phyloP scores from a whole-genome alignment of 2,329 filamentous ascomycete genomes.

The Calonectria hongkongensis region DNA sequence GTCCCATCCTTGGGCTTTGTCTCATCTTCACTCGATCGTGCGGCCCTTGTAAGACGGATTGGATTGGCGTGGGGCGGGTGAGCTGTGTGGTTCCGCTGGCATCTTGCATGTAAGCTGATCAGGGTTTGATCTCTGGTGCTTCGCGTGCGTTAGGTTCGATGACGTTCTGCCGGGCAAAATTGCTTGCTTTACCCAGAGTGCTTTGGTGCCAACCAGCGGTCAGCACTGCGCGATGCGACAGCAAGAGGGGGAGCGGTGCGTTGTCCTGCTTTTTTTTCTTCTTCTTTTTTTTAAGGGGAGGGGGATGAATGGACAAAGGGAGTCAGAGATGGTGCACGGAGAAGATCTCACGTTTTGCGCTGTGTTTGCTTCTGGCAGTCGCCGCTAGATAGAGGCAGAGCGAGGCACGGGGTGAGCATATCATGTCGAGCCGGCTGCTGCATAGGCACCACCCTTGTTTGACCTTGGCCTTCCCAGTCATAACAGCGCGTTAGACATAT shows the following conservation, averaged over 20 bases:
- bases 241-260: neutral
- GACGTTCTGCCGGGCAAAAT: neutral
- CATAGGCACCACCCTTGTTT: neutral
- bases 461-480: neutral
- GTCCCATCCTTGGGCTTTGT: neutral
- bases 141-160: neutral
- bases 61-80: neutral
- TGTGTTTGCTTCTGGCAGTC: conserved; percentile 10
- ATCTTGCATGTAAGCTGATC: conserved; percentile 6
- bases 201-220: neutral
- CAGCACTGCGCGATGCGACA: neutral
- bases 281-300: neutral
- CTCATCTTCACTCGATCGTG: neutral
- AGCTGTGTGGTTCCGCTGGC: neutral
- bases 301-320: neutral
- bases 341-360: neutral
- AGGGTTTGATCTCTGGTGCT: conserved; percentile 1
- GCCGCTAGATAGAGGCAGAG: neutral
- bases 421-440: neutral
- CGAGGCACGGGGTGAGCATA: neutral
- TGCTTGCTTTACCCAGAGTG: neutral
- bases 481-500: neutral
- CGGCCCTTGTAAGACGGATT: neutral
- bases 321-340: neutral
- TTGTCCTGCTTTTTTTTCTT: neutral